These are phyloP conservation scores for Globisporangium barbulae DNA, from an alignment of 352 stramenopile species.

Conservation along the genomic window DNA sequence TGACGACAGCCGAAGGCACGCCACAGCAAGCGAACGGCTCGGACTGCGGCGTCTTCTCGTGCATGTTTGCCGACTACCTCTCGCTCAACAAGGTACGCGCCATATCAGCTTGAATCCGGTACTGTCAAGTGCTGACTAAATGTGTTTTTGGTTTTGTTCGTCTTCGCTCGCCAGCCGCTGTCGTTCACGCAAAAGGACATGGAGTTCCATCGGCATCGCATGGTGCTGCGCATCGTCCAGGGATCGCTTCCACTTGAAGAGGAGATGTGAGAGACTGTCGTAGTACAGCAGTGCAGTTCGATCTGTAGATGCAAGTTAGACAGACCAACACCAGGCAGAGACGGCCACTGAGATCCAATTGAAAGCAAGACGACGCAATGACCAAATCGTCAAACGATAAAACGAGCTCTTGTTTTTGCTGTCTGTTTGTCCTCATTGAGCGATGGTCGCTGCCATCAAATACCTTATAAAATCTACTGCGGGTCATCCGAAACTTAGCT, in stretches of 20 bases:
- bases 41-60: conserved; percentile 85
- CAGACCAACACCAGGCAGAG: background rate
- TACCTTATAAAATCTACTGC: conserved; percentile 11
- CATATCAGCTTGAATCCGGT: background rate
- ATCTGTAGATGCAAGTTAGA: background rate
- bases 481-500: background rate
- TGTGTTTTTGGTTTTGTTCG: background rate
- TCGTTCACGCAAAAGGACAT: conserved; percentile 81
- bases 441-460: conserved; percentile 7
- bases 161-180: conserved; percentile 32
- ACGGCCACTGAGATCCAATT: background rate
- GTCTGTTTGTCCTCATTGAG: background rate
- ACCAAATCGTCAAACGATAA: background rate
- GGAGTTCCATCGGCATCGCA: conserved; percentile 79
- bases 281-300: background rate
- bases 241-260: conserved; percentile 65
- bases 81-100: conserved; percentile 54
- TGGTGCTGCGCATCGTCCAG: conserved; percentile 70
- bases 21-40: conserved; percentile 80
- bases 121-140: background rate
- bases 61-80: conserved; percentile 83
- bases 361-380: background rate
- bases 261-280: conserved; percentile 38
- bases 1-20: conserved; percentile 51
- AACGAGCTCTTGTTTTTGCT: conserved; percentile 8